Conservation (phyloP, 2,329 filamentous ascomycete species). For the Ophiocordyceps camponoti-leonardi region DNA sequence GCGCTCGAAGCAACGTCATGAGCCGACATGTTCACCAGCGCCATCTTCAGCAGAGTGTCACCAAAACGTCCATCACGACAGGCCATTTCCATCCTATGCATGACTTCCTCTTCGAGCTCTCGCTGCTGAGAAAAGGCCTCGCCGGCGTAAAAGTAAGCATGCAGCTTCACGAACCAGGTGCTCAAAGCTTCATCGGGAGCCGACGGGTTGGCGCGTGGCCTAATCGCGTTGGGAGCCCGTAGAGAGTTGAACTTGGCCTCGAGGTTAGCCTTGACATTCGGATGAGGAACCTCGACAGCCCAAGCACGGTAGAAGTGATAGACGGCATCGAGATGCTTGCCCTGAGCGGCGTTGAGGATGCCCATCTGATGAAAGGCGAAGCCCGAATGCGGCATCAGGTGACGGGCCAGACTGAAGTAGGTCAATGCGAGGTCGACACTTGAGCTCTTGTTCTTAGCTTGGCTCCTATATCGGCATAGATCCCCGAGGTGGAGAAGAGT, state of each 20-base stretch:
- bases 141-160: constrained; percentile 70
- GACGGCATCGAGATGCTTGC: constrained; percentile 66
- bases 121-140: constrained; percentile 56
- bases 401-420: constrained; percentile 70
- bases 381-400: constrained; percentile 63
- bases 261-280: constrained; percentile 58
- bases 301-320: constrained; percentile 83
- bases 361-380: constrained; percentile 81
- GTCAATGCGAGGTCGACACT: constrained; percentile 67
- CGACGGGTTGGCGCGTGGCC: constrained; percentile 20
- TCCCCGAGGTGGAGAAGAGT: constrained; percentile 81
- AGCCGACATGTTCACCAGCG: constrained; percentile 72
- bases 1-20: constrained; percentile 45
- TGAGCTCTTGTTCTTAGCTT: constrained; percentile 53
- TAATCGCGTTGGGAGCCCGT: constrained; percentile 18
- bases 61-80: constrained; percentile 52
- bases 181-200: constrained; percentile 47
- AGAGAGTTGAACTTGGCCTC: constrained; percentile 55
- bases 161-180: constrained; percentile 72
- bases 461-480: constrained; percentile 68
- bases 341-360: constrained; percentile 63
- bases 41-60: constrained; percentile 56
- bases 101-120: constrained; percentile 72
- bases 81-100: constrained; percentile 58
- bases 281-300: constrained; percentile 56